Evolutionary conservation across 2,329 filamentous ascomycete species (phyloP).

Genomic region (Massarina eburnea): DNA sequence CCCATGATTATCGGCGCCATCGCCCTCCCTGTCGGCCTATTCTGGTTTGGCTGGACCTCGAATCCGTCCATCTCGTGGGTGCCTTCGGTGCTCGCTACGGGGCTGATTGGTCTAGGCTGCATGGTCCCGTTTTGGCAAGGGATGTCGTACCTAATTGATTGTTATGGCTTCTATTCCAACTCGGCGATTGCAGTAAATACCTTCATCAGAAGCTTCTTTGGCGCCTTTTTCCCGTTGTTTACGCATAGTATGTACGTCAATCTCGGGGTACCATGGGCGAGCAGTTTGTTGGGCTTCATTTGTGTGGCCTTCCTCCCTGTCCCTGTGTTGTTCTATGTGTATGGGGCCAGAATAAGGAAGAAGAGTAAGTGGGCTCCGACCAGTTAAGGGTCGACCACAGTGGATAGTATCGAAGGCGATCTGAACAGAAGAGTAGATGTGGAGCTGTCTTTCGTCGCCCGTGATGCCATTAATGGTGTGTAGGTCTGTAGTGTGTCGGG

Average conservation of each 20-base stretch:
- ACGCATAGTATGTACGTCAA: slow-evolving; percentile 50
- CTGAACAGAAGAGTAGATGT: too few relatives aligned
- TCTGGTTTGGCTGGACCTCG: slow-evolving; percentile 64
- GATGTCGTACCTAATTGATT: slow-evolving; percentile 80
- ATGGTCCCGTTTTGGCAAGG: slow-evolving; percentile 80
- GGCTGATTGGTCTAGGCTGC: slow-evolving; percentile 71
- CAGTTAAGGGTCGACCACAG: not conserved
- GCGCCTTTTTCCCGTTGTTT: slow-evolving; percentile 55
- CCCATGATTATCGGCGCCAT: slow-evolving; percentile 67
- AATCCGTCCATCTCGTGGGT: slow-evolving; percentile 55
- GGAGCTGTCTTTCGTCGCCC: too few relatives aligned
- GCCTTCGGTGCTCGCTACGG: slow-evolving; percentile 57
- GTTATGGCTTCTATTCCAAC: slow-evolving; percentile 49
- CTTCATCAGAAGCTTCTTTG: slow-evolving; percentile 52
- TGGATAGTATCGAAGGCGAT: too few relatives aligned
- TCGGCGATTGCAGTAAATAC: slow-evolving; percentile 54
- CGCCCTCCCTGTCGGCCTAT: slow-evolving; percentile 60
- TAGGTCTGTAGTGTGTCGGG: too few relatives aligned
- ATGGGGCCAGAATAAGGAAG: slow-evolving; percentile 33
- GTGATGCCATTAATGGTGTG: too few relatives aligned
- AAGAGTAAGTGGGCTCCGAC: slow-evolving; percentile 37
- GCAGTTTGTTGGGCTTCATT: slow-evolving; percentile 35
- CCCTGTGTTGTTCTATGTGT: slow-evolving; percentile 40
- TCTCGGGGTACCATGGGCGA: slow-evolving; percentile 39
- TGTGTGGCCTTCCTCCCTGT: slow-evolving; percentile 37